A percentile compares a stretch with the other conserved stretches of the same genome.
Evolutionary conservation across 352 stramenopile genomes (phyloP).

Genomic region (Plasmopara muralis): DNA sequence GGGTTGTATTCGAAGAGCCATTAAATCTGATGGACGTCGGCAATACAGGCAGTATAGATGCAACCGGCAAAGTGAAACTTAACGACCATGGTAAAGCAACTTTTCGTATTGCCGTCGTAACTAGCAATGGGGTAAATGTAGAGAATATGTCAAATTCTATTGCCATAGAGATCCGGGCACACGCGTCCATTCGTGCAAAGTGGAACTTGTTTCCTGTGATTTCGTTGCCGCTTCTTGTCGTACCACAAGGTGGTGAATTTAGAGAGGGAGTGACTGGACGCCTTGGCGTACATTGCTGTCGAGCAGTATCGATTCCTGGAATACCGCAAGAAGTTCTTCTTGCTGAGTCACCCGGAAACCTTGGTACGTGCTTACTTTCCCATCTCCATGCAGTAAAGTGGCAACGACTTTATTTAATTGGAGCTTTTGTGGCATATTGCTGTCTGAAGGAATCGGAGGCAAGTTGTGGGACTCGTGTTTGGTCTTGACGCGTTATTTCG

Average conservation of each 20-base stretch:
- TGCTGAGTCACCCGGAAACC: constrained; percentile 62
- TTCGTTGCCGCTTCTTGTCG: constrained; percentile 45
- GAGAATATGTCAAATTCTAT: constrained; percentile 11
- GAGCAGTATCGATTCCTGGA: constrained; percentile 42
- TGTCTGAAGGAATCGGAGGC: constrained; percentile 53
- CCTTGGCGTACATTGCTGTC: constrained; percentile 70
- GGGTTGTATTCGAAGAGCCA: constrained; percentile 27
- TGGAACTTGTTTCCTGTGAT: constrained; percentile 67
- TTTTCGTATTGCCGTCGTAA: constrained; percentile 38
- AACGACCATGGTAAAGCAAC: constrained; percentile 57
- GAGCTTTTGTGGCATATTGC: too few species aligned
- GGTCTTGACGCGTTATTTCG: constrained; percentile 60
- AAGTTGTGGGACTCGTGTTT: constrained; percentile 82
- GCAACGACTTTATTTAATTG: background rate
- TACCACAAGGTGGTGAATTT: constrained; percentile 8
- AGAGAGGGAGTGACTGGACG: constrained; percentile 18
- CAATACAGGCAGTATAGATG: constrained; percentile 7
- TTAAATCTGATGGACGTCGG: constrained; percentile 12
- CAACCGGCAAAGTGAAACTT: constrained; percentile 33
- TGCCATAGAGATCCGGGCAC: constrained; percentile 34
- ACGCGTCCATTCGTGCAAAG: constrained; percentile 21
- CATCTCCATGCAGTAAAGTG: background rate
- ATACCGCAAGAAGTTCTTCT: constrained; percentile 54
- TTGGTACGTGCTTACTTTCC: constrained; percentile 31
- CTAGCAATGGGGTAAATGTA: constrained; percentile 1